Percentiles rank a stretch among this genome's conserved stretches.
Evolutionary conservation across 164 flowering plant species (phyloP).

Genomic region (Aristolochia fimbriata): DNA sequence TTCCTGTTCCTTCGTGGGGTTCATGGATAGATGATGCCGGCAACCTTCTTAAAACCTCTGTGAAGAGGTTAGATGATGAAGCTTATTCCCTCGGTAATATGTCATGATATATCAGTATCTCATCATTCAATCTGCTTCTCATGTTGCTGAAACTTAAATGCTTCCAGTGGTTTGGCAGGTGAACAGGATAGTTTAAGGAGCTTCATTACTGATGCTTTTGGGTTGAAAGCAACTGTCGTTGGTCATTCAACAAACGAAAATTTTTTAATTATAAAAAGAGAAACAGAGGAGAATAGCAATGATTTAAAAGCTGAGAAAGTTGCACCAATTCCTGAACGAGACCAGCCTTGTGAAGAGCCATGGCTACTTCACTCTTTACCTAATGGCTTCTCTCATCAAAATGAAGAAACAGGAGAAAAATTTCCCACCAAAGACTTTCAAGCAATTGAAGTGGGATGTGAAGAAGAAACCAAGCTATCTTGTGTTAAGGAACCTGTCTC

Average conservation of each 20-base stretch:
- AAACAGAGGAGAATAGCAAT: conserved; percentile 5
- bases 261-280: conserved; percentile 9
- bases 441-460: conserved; percentile 24
- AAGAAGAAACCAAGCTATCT: conserved; percentile 21
- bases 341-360: conserved; percentile 81
- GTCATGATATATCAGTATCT: neutral
- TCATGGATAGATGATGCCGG: conserved; percentile 50
- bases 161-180: conserved; percentile 90
- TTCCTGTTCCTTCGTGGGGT: conserved; percentile 30
- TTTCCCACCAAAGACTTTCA: conserved; percentile 16
- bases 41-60: conserved; percentile 12
- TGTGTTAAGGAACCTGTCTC: conserved; percentile 34
- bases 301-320: conserved; percentile 10
- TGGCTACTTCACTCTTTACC: conserved; percentile 46
- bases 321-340: conserved; percentile 19
- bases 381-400: conserved; percentile 13
- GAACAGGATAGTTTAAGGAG: conserved; percentile 21
- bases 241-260: conserved; percentile 14
- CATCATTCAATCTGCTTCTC: conserved; percentile 10
- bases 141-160: conserved; percentile 80
- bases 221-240: conserved; percentile 14
- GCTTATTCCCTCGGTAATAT: conserved; percentile 35
- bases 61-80: conserved; percentile 3
- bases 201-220: conserved; percentile 17
- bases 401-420: conserved; percentile 11